phyloP scores from a whole-genome alignment of 192 early-diverging fungal species.

The Pecoramyces ruminantium region DNA sequence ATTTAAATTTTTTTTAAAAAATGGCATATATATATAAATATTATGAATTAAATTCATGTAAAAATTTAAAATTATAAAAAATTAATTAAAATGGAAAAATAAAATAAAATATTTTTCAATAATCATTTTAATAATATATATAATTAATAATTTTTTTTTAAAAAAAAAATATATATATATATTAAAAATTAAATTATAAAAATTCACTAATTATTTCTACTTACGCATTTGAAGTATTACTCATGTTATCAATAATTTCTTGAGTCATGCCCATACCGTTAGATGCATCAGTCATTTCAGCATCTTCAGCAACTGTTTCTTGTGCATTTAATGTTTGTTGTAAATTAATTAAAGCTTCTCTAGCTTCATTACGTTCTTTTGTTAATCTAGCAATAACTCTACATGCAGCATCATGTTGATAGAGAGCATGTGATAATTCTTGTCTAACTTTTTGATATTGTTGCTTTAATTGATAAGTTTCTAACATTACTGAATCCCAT shows the following conservation, averaged over 20 bases:
- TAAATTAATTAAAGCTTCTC: slow-evolving; percentile 22
- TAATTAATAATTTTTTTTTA: too few species aligned
- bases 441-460: slow-evolving; percentile 79
- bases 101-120: too few species aligned
- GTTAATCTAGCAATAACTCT: slow-evolving; percentile 82
- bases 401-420: slow-evolving; percentile 90
- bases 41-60: too few species aligned
- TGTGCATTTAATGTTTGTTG: neutral
- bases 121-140: too few species aligned
- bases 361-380: slow-evolving; percentile 79
- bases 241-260: slow-evolving; percentile 18
- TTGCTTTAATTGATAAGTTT: slow-evolving; percentile 80
- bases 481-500: slow-evolving; percentile 91
- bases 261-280: slow-evolving; percentile 7
- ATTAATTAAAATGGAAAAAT: too few species aligned
- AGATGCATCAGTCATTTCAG: neutral
- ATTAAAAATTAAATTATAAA: neutral
- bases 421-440: slow-evolving; percentile 85
- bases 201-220: neutral
- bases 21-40: too few species aligned
- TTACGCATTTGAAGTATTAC: slow-evolving; percentile 27
- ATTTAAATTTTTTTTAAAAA: too few species aligned
- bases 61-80: too few species aligned
- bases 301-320: neutral
- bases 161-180: too few species aligned